These are phyloP conservation scores for Malus asiatica DNA, from an alignment of 306 rosid species.

Conservation along the genomic window DNA sequence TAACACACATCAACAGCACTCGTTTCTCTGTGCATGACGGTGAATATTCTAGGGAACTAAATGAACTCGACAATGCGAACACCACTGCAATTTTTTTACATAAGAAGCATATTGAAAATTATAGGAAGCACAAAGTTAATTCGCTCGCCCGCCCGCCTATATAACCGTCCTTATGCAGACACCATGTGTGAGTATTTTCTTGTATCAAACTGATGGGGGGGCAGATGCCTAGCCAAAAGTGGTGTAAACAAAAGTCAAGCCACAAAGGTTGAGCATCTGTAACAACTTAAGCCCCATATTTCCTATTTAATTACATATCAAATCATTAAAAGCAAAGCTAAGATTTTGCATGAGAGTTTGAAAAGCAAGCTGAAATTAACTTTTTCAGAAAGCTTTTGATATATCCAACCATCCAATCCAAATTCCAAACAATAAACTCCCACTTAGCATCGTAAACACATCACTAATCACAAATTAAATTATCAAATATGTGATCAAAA, in stretches of 20 bases:
- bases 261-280: background rate
- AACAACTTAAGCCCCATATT: background rate
- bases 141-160: background rate
- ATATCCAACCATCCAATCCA: background rate
- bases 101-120: background rate
- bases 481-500: background rate
- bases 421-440: conserved; percentile 3
- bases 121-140: background rate
- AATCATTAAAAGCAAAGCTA: background rate
- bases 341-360: background rate
- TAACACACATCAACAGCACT: background rate
- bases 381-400: background rate
- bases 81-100: background rate
- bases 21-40: background rate
- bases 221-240: background rate
- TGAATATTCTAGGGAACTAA: background rate
- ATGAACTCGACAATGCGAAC: background rate
- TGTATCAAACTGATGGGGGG: background rate
- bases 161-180: background rate
- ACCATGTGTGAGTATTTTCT: background rate
- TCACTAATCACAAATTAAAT: background rate
- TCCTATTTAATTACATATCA: background rate
- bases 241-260: background rate
- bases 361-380: background rate
- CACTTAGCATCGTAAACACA: background rate